Evolutionary conservation across 768 basidiomycete genomes (phyloP).

Genomic region (Boletus fagicola): DNA sequence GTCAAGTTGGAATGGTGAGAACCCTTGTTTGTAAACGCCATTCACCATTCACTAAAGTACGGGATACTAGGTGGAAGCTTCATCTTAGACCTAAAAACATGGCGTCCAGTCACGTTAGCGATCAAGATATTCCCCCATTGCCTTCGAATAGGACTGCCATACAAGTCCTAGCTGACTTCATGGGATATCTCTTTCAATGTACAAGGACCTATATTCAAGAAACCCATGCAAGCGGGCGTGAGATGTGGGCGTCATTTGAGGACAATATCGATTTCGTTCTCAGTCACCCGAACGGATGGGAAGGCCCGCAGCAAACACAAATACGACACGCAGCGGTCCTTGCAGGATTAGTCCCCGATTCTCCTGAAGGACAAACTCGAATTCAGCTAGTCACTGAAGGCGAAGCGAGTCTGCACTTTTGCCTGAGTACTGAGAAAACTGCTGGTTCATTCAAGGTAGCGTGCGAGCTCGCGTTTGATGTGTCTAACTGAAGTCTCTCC

Average conservation of each 20-base stretch:
- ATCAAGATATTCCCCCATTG: conserved; percentile 40
- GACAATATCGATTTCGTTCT: conserved; percentile 44
- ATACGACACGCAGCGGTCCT: conserved; percentile 44
- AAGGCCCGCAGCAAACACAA: conserved; percentile 41
- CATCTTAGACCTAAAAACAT: conserved; percentile 32
- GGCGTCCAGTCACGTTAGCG: conserved; percentile 22
- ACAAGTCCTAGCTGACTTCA: conserved; percentile 49
- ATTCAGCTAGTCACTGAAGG: conserved; percentile 51
- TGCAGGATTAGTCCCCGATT: conserved; percentile 41
- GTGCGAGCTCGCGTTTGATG: background rate
- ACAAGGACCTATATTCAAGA: conserved; percentile 45
- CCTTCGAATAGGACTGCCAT: conserved; percentile 42
- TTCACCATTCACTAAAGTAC: conserved; percentile 7
- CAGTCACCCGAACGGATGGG: conserved; percentile 51
- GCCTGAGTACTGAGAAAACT: conserved; percentile 38
- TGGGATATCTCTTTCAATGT: conserved; percentile 45
- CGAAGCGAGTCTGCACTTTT: conserved; percentile 53
- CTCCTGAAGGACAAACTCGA: conserved; percentile 34
- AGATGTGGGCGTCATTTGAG: conserved; percentile 43
- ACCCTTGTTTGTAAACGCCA: background rate
- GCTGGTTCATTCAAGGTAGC: conserved; percentile 28
- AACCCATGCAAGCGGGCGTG: conserved; percentile 41
- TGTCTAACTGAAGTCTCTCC: background rate
- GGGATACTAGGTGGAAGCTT: conserved; percentile 34
- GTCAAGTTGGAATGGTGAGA: conserved; percentile 33